A percentile compares a stretch with the other conserved stretches of the same genome.
Evolutionary conservation across 2,329 filamentous ascomycete genomes (phyloP).

Genomic region (Colletotrichum sp.): DNA sequence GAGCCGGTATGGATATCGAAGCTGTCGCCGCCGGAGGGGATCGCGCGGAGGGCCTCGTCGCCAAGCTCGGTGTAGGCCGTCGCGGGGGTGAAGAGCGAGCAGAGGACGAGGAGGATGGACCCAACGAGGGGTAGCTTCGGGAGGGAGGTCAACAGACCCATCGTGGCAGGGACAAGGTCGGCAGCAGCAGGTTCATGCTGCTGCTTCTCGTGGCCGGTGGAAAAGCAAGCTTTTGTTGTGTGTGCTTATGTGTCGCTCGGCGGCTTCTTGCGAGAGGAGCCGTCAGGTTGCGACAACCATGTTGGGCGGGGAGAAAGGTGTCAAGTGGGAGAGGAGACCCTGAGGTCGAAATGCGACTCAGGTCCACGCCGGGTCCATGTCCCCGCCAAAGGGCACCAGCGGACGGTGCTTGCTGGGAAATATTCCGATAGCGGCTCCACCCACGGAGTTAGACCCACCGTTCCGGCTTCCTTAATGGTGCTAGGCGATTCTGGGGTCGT

Average conservation of each 20-base stretch:
- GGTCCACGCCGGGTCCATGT: constrained; percentile 2
- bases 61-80: constrained; percentile 63
- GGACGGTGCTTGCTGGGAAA: constrained; percentile 14
- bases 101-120: constrained; percentile 22
- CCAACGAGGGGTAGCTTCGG: constrained; percentile 20
- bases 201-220: neutral
- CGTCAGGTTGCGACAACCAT: constrained; percentile 6
- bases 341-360: constrained; percentile 13
- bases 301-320: neutral
- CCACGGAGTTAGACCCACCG: neutral
- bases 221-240: neutral
- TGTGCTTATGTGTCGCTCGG: neutral
- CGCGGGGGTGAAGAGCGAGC: constrained; percentile 29
- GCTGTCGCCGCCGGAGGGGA: constrained; percentile 75
- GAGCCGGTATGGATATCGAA: constrained; percentile 80
- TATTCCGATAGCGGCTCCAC: constrained; percentile 16
- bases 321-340: neutral
- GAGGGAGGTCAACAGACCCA: constrained; percentile 17
- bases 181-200: constrained; percentile 17
- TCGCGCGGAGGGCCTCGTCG: constrained; percentile 72
- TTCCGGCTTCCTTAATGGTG: neutral
- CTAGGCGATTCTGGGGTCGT: neutral
- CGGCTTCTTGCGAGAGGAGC: constrained; percentile 1
- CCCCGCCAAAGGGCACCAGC: constrained; percentile 1
- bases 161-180: constrained; percentile 6